A percentile compares a stretch with the other conserved stretches of the same genome.
These are phyloP conservation scores for Voacanga thouarsii DNA, from an alignment of 257 asterid species.

Conservation along the genomic window DNA sequence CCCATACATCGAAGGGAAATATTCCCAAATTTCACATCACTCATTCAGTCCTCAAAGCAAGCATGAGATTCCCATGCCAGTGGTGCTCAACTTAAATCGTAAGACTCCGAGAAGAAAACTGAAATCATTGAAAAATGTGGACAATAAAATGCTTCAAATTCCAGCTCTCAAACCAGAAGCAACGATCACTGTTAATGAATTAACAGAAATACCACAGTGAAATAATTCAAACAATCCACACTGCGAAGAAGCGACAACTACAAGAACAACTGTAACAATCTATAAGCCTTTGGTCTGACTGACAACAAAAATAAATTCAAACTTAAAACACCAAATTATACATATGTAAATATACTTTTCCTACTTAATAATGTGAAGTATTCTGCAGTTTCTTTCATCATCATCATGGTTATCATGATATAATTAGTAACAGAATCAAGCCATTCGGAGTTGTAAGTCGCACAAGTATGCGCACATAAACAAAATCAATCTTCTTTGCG, in stretches of 20 bases:
- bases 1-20: no score
- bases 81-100: no score
- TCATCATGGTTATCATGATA: background rate
- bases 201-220: background rate
- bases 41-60: no score
- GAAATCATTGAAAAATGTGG: no score
- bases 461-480: background rate
- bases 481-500: background rate
- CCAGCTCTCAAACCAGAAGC: no score
- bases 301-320: background rate
- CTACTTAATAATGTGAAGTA: background rate
- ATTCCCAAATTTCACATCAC: no score
- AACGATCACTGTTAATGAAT: no score
- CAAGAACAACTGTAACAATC: background rate
- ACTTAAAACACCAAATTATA: background rate
- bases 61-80: no score
- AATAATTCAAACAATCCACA: background rate
- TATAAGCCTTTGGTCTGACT: background rate
- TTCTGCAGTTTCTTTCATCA: constrained; percentile 15
- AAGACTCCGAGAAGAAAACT: no score
- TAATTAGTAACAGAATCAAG: background rate
- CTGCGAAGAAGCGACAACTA: background rate
- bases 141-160: no score
- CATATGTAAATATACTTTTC: background rate
- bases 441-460: background rate